Base-by-base conservation (phyloP, 208 protist species). In the Polymyxa betae region DNA sequence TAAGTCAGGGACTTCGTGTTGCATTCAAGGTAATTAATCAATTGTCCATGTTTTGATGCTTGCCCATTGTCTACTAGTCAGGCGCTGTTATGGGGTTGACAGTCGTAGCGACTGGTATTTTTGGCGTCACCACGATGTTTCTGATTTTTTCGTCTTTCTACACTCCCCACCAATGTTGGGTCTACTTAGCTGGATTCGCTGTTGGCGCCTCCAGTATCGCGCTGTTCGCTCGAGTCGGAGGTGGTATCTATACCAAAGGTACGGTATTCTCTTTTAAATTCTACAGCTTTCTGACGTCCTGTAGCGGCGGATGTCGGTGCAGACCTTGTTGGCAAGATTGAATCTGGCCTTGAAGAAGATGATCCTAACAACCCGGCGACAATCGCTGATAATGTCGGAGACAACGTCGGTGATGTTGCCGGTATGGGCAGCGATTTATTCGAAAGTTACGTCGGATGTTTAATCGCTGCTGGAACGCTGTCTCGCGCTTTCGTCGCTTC, bases 281-380 rank as follows among this genome's bases (percentile, higher is more conserved):
- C 54, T 12, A 64, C 54, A 1, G 1, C 54, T 32, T 32, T 72
- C 5, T 66, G 29, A 20, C 45, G 88, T 89, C 20, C 44, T 5
- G 29, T 38, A 72, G 96, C 96, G 12, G 97, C 97, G 1, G 96
- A 98, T 91, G 97, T 98, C 43, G 97, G 97, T 46, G 95, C 97
- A 35, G 97, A 98, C 93, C 93, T 98, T 0, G 97, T 98, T 45
- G 97, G 97, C 49, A 98, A 98, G 93, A 94, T 98, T 35, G 97
- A 98, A 94, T 95, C 96, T 40, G 96, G 96, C 66, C 97, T 98
- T 89, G 97, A 97, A n/a, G 97, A 98, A 92, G 97, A 98, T 90
- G 97, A 98, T 88, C 96, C 97, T 49, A 94, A 97, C 45, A 98
- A 98, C 94, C 97, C 97, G 5, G 97, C 95, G 43, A 96, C 98